Conservation (phyloP, 2,329 filamentous ascomycete genomes). For the Helotiales sp. region DNA sequence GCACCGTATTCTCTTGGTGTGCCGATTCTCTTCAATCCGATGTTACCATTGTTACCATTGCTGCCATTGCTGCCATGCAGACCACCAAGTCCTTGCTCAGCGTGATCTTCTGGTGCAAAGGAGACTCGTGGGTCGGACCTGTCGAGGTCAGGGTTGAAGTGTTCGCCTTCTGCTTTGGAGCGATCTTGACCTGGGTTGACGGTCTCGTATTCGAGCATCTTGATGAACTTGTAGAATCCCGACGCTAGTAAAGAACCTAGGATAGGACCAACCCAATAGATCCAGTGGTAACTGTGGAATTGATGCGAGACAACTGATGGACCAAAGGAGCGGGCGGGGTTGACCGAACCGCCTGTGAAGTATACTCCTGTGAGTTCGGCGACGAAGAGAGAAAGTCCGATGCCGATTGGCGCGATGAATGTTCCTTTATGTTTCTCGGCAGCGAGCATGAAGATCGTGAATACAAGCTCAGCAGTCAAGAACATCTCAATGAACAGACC, state of each 20-base stretch:
- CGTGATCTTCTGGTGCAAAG: constrained; percentile 20
- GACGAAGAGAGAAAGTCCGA: constrained; percentile 48
- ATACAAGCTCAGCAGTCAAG: constrained; percentile 47
- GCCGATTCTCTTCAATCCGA: not conserved
- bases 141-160: constrained; percentile 22
- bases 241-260: constrained; percentile 50
- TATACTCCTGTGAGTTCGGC: constrained; percentile 47
- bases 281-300: constrained; percentile 48
- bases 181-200: constrained; percentile 37
- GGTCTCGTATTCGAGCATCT: constrained; percentile 52
- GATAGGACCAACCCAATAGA: constrained; percentile 51
- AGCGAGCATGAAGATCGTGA: constrained; percentile 51
- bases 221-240: constrained; percentile 49
- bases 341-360: constrained; percentile 49
- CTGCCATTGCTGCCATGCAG: not conserved
- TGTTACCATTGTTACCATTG: not conserved
- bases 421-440: constrained; percentile 49
- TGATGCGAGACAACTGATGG: constrained; percentile 45
- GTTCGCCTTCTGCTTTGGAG: constrained; percentile 17
- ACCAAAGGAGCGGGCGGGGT: constrained; percentile 48
- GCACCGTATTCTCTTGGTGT: constrained; percentile 17
- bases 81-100: not conserved
- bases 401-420: constrained; percentile 49
- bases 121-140: constrained; percentile 11
- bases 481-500: constrained; percentile 52